phyloP scores from a whole-genome alignment of 306 rosid genomes.

The Rosa multiflora region DNA sequence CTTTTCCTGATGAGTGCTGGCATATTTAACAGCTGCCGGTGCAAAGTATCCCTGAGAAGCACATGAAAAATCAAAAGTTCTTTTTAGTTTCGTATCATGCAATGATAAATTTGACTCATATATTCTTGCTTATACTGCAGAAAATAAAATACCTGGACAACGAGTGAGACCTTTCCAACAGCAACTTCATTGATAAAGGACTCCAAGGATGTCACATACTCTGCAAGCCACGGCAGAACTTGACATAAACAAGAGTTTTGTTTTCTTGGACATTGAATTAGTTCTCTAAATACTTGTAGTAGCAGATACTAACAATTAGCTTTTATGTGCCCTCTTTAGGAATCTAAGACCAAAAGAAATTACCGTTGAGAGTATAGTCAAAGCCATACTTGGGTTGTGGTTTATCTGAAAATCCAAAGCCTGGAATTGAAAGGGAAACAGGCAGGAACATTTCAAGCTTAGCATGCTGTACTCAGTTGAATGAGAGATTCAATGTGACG shows the following conservation, averaged over 20 bases:
- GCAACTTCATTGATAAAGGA: constrained; percentile 61
- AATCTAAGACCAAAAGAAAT: constrained; percentile 17
- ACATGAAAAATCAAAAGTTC: constrained; percentile 19
- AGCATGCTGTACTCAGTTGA: not conserved
- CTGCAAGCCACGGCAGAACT: constrained; percentile 38
- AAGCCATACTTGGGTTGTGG: constrained; percentile 93
- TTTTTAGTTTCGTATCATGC: constrained; percentile 10
- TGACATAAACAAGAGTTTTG: not conserved
- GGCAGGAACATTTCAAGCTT: constrained; percentile 15
- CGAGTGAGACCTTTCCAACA: constrained; percentile 62
- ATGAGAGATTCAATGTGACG: constrained; percentile 9
- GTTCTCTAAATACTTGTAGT: not conserved
- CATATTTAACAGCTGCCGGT: constrained; percentile 75
- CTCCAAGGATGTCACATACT: constrained; percentile 68
- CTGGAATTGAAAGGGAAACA: constrained; percentile 39
- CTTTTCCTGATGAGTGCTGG: constrained; percentile 63
- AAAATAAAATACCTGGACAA: constrained; percentile 57
- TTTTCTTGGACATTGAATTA: not conserved
- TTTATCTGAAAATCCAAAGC: constrained; percentile 92
- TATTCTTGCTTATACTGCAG: constrained; percentile 15
- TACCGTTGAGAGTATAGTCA: constrained; percentile 85
- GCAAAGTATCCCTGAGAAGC: constrained; percentile 77
- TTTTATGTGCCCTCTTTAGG: not conserved
- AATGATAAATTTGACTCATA: not conserved
- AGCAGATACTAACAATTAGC: not conserved